Evolutionary conservation across 352 stramenopile species (phyloP).

Genomic region (Achlya hypogyna): DNA sequence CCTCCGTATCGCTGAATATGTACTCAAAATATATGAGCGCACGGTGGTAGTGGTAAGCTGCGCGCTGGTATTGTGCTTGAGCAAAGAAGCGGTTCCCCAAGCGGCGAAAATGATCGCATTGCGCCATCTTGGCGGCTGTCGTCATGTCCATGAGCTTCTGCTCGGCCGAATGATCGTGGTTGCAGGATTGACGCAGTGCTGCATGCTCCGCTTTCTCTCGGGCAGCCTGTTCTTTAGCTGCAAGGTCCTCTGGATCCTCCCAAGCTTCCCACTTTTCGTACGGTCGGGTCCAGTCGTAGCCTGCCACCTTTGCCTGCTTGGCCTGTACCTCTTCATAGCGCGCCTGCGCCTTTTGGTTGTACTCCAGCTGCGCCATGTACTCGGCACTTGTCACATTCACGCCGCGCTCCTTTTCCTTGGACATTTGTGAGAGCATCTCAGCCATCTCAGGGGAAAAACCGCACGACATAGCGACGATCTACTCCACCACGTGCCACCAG

Average conservation of each 20-base stretch:
- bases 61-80: conserved; percentile 73
- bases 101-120: conserved; percentile 56
- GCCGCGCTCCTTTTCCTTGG: conserved; percentile 42
- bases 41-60: conserved; percentile 72
- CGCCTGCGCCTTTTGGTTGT: conserved; percentile 32
- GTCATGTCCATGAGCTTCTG: conserved; percentile 84
- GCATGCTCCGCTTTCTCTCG: conserved; percentile 52
- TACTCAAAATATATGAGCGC: conserved; percentile 84
- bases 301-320: background rate
- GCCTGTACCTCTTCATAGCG: conserved; percentile 27
- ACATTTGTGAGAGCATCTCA: conserved; percentile 56
- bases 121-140: conserved; percentile 42
- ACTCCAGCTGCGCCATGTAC: conserved; percentile 26
- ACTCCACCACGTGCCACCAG: background rate
- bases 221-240: conserved; percentile 46
- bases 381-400: conserved; percentile 29
- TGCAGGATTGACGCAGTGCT: conserved; percentile 43
- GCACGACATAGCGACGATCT: conserved; percentile 44
- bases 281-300: conserved; percentile 66
- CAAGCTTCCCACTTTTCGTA: conserved; percentile 77
- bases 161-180: conserved; percentile 82
- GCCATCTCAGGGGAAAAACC: conserved; percentile 55
- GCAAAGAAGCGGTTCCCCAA: conserved; percentile 68
- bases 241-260: conserved; percentile 73
- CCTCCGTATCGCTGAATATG: conserved; percentile 60